Evolutionary conservation across 306 rosid genomes (phyloP), one percentile per base, ranked within the genome.

Genomic region (Sindora glabra): DNA sequence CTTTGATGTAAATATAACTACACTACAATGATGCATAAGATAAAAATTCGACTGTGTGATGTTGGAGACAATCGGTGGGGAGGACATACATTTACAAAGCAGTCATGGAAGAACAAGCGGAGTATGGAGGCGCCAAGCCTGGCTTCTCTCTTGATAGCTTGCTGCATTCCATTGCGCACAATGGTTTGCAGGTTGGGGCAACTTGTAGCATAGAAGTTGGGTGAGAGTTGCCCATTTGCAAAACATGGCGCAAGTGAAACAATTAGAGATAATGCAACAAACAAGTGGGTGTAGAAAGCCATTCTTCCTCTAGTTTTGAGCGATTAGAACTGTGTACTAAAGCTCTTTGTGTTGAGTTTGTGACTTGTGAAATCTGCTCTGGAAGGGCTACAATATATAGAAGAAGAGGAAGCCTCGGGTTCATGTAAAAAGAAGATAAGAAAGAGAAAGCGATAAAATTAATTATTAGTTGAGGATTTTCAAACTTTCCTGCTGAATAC

Each of bases 101-200:
- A 87, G 38, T 91, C 95, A 34, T 91, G 97, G 84, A 91, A 91
- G 85, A 87, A 81, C 76, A 91, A 42, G 38, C 92, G 92, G 63
- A 87, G 84, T 36, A 88, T 67, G 14, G 98, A 91, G 66, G 96
- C 94, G 0, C 73, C 98, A 1, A 92, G 21, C 0, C 95, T 68
- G 2, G 74, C 12, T 57, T 92, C 96, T 19, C 0, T 36, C 2
- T 0, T 5, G 22, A 92, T 33, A 60, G 82, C 89, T 52, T 61
- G 67, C 2, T 0, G 47, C 84, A 88, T 83, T 25, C 23, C 56
- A 29, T 17, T 57, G 12, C 78, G 91, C 17, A 91, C 90, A 14
- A 68, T 67, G 53, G 33, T 12, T 37, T 38, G 76, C 8, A 88
- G 86, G 0, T 44, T 74, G 3, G 95, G 89, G 58, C 95, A 91